Evolutionary conservation across 495 filamentous ascomycete species (phyloP).

Genomic region (Penicillium alfredii): DNA sequence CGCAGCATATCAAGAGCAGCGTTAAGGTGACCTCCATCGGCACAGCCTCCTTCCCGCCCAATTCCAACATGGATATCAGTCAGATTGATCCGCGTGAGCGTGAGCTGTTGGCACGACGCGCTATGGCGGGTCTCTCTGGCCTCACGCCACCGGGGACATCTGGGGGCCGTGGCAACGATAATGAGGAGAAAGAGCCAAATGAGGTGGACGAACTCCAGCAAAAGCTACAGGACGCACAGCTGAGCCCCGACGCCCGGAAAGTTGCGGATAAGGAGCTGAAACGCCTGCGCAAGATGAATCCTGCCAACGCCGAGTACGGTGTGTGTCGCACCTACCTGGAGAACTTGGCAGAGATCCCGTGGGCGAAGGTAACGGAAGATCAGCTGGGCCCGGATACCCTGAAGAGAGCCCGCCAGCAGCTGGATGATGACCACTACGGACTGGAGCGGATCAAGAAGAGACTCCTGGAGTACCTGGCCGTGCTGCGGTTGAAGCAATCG

Average conservation of each 20-base stretch:
- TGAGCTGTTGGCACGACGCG: constrained; percentile 46
- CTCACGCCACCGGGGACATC: constrained; percentile 46
- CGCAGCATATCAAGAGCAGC: constrained; percentile 73
- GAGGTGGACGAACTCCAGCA: constrained; percentile 91
- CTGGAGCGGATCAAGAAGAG: constrained; percentile 97
- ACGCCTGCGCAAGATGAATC: constrained; percentile 89
- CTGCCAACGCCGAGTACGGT: constrained; percentile 89
- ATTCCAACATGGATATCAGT: constrained; percentile 49
- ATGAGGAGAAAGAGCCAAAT: constrained; percentile 67
- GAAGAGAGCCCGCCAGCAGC: constrained; percentile 72
- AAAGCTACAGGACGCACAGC: constrained; percentile 71
- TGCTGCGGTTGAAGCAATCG: constrained; percentile 86
- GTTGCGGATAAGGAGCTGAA: constrained; percentile 85
- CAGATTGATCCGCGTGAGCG: constrained; percentile 48
- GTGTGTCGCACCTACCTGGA: constrained; percentile 93
- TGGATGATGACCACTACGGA: constrained; percentile 96
- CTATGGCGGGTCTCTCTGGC: constrained; percentile 46
- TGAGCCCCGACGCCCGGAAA: constrained; percentile 71
- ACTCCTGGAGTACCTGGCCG: constrained; percentile 90
- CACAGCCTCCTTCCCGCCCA: constrained; percentile 49
- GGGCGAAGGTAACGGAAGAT: constrained; percentile 81
- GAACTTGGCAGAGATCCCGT: constrained; percentile 90
- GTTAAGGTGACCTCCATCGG: constrained; percentile 70
- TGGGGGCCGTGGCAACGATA: constrained; percentile 41
- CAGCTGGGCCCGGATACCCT: constrained; percentile 79